A percentile compares a stretch with the other conserved stretches of the same genome.
Evolutionary conservation across 139 green algal genomes (phyloP).

Genomic region (Trebouxia sp.): DNA sequence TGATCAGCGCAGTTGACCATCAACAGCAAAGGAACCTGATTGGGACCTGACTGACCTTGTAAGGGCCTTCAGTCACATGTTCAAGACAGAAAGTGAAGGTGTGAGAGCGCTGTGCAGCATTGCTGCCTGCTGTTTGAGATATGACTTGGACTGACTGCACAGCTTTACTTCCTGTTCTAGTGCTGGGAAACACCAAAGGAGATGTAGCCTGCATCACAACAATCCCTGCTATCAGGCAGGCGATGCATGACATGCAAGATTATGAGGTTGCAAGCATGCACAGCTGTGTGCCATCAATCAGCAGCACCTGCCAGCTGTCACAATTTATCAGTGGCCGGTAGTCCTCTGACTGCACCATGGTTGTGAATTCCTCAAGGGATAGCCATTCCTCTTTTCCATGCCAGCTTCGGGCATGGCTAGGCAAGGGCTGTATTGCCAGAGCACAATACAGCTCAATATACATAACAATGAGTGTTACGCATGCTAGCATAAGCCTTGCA

Average conservation of each 20-base stretch:
- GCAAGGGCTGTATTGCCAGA: slow-evolving; percentile 7
- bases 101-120: slow-evolving; percentile 34
- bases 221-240: background rate
- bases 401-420: slow-evolving; percentile 49
- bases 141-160: slow-evolving; percentile 55
- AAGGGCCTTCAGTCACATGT: slow-evolving; percentile 35
- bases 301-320: slow-evolving; percentile 52
- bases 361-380: slow-evolving; percentile 46
- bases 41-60: too few species aligned
- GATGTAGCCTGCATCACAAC: slow-evolving; percentile 32
- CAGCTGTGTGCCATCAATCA: background rate
- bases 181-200: slow-evolving; percentile 54
- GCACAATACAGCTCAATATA: background rate
- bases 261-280: background rate
- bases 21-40: too few species aligned
- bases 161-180: slow-evolving; percentile 44
- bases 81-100: slow-evolving; percentile 68
- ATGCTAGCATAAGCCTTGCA: too few species aligned
- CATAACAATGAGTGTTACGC: background rate
- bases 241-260: background rate
- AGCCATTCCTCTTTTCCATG: slow-evolving; percentile 56
- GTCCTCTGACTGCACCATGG: slow-evolving; percentile 46
- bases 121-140: background rate
- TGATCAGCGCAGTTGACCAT: too few species aligned
- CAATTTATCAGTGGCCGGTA: slow-evolving; percentile 56